Evolutionary conservation across 257 asterid genomes (phyloP), one percentile per base, ranked within the genome.

Genomic region (Perilla frutescens): DNA sequence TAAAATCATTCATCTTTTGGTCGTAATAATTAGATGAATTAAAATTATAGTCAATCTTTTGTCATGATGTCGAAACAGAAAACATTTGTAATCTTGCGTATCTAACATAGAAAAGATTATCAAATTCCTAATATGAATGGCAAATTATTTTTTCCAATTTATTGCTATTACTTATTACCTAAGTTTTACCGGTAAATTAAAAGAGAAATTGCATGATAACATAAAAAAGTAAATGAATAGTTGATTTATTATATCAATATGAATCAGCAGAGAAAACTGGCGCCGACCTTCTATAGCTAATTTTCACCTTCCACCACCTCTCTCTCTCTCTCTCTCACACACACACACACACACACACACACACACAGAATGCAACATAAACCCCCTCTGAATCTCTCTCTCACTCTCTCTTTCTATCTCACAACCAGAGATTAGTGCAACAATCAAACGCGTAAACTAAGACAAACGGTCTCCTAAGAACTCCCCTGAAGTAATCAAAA

Each of bases 361-460:
- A 20, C 26, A 20, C 26, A 20, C 26, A 20, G 0, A 20, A 20
- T 1, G 26, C 26, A 20, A 20, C 0, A 20, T 20, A 20, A 20
- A 20, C 26, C 26, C 53, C 47, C 70, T 40, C 68, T 36, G 77
- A 15, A n/a, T 66, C 69, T 40, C 74, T 20, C 70, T 29, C 47
- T 74, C 64, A 66, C 74, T 58, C 78, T 1, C n/a, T n/a, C n/a
- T n/a, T n/a, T 45, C 77, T 2, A 4, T 12, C 72, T 36, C 56
- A 31, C 39, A 41, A 15, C 62, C 58, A 62, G 70, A 73, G 75
- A 72, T 76, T 61, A 34, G 58, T 20, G 68, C n/a, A 61, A 67
- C 80, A 15, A 73, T 66, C 68, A 72, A 36, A 60, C 85, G 83
- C 82, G 83, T 79, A 61, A 65, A 76, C 76, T 66, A 75, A 29